Evolutionary conservation across 2,329 filamentous ascomycete species (phyloP).

Genomic region (Zarea fungicola): DNA sequence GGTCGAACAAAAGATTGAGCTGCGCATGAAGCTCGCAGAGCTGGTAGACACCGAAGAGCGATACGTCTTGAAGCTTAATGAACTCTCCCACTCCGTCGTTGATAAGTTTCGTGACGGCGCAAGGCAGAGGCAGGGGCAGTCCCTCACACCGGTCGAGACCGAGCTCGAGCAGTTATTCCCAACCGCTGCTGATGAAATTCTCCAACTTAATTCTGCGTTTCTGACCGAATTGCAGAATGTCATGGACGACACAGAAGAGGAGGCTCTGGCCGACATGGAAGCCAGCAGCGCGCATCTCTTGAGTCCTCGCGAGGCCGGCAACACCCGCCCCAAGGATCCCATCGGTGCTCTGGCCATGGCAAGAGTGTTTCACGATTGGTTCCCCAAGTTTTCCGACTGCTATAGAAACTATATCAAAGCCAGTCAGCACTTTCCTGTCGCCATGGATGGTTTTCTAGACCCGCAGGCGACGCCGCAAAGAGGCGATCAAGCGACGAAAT

Average conservation of each 20-base stretch:
- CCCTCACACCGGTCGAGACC: slow-evolving; percentile 65
- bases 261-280: slow-evolving; percentile 72
- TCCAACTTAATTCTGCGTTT: slow-evolving; percentile 77
- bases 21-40: slow-evolving; percentile 85
- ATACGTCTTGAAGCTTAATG: slow-evolving; percentile 83
- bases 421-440: slow-evolving; percentile 78
- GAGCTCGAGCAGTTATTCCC: slow-evolving; percentile 78
- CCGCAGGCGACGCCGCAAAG: slow-evolving; percentile 57
- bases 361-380: slow-evolving; percentile 81
- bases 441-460: slow-evolving; percentile 74
- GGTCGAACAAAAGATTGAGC: slow-evolving; percentile 73
- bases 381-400: slow-evolving; percentile 83
- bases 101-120: slow-evolving; percentile 72
- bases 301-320: slow-evolving; percentile 39
- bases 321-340: slow-evolving; percentile 57
- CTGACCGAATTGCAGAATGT: slow-evolving; percentile 68
- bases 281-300: slow-evolving; percentile 37
- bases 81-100: slow-evolving; percentile 75
- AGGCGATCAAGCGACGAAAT: slow-evolving; percentile 86
- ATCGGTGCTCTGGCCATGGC: slow-evolving; percentile 75
- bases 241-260: slow-evolving; percentile 78
- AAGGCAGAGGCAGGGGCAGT: slow-evolving; percentile 50
- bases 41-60: slow-evolving; percentile 89
- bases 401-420: slow-evolving; percentile 92
- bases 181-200: slow-evolving; percentile 69